Evolutionary conservation across 352 stramenopile species (phyloP).

Genomic region (Pythium utonaiense): DNA sequence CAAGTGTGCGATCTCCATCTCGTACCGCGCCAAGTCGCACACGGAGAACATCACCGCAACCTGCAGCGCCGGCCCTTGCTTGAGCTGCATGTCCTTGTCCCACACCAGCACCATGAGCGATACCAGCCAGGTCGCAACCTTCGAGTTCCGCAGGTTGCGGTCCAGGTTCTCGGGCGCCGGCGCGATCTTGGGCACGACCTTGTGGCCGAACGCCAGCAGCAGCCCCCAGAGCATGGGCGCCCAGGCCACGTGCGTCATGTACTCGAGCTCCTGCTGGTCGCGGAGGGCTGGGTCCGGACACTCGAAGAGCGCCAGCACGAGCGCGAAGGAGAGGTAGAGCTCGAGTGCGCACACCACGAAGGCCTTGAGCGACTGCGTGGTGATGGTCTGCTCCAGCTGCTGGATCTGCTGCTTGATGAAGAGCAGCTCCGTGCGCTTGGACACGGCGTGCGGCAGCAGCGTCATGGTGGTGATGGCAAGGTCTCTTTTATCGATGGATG

Average conservation of each 20-base stretch:
- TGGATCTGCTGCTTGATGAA: conserved; percentile 21
- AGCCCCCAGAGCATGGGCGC: conserved; percentile 39
- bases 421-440: conserved; percentile 18
- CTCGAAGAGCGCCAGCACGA: conserved; percentile 73
- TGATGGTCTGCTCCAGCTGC: conserved; percentile 26
- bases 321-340: conserved; percentile 67
- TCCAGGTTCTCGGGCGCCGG: conserved; percentile 63
- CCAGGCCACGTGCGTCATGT: conserved; percentile 64
- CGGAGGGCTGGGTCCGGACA: conserved; percentile 39
- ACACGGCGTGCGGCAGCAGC: background rate
- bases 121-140: conserved; percentile 68
- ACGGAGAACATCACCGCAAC: conserved; percentile 69
- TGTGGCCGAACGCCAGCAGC: conserved; percentile 54
- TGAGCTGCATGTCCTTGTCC: conserved; percentile 70
- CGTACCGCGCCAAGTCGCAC: conserved; percentile 62
- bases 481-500: background rate
- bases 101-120: conserved; percentile 56
- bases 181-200: conserved; percentile 33
- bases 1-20: conserved; percentile 69
- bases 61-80: conserved; percentile 59
- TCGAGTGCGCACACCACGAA: conserved; percentile 59
- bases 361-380: conserved; percentile 42
- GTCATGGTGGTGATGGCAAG: background rate
- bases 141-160: conserved; percentile 58
- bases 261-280: conserved; percentile 68